phyloP scores from a whole-genome alignment of 2,329 filamentous ascomycete genomes.

The Zymoseptoria passerinii region DNA sequence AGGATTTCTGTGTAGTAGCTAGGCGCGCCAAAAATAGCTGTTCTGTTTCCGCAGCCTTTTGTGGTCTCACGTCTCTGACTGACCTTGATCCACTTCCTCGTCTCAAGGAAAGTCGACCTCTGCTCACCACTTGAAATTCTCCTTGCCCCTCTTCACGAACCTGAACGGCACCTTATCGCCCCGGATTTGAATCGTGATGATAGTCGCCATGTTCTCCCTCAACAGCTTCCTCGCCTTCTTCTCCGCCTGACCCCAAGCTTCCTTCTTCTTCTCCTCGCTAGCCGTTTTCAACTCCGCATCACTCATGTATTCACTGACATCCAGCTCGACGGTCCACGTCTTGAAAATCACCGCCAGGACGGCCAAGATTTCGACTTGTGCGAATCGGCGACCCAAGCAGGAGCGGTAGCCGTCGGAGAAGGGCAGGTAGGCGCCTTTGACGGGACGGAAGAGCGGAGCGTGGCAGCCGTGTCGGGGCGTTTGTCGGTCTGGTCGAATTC shows the following conservation, averaged over 20 bases:
- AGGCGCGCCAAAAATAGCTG: no score
- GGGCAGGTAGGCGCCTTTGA: constrained; percentile 46
- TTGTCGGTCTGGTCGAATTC: constrained; percentile 49
- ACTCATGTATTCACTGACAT: constrained; percentile 44
- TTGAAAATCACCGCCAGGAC: constrained; percentile 46
- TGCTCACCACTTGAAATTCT: constrained; percentile 47
- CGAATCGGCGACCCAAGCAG: constrained; percentile 49
- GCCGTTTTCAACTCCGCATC: constrained; percentile 35
- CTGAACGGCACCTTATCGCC: constrained; percentile 56
- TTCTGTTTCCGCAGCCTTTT: no score
- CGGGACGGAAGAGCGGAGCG: constrained; percentile 54
- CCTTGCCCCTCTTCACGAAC: constrained; percentile 59
- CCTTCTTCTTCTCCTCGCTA: constrained; percentile 42
- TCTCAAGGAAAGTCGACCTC: not conserved
- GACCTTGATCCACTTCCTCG: no score
- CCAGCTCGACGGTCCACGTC: constrained; percentile 60
- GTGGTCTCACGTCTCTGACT: no score
- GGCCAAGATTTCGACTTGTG: constrained; percentile 49
- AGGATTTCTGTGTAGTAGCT: no score
- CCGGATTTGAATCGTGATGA: constrained; percentile 65
- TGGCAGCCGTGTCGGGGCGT: constrained; percentile 50
- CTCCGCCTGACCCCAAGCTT: constrained; percentile 55
- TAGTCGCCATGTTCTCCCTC: constrained; percentile 46
- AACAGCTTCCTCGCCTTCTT: constrained; percentile 47
- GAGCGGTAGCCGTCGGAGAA: constrained; percentile 49